phyloP scores from a whole-genome alignment of 306 rosid species.

The Lotus japonicus region DNA sequence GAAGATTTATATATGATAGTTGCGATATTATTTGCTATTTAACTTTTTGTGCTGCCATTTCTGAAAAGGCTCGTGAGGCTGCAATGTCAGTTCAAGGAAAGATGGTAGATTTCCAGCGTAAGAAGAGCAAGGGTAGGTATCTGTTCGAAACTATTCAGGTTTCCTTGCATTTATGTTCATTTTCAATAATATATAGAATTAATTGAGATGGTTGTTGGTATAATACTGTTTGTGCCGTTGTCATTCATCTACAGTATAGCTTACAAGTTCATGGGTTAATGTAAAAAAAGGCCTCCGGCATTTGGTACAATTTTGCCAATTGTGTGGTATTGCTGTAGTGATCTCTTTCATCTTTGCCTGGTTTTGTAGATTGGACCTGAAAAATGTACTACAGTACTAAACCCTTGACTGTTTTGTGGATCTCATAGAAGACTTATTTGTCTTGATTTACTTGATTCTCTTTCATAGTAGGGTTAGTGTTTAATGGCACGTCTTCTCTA shows the following conservation, averaged over 20 bases:
- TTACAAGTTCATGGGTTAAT: background rate
- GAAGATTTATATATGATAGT: background rate
- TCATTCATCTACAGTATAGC: background rate
- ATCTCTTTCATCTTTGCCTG: background rate
- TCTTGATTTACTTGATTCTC: background rate
- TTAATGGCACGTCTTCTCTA: background rate
- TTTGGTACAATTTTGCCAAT: background rate
- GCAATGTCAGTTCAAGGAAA: conserved; percentile 83
- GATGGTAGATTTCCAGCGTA: conserved; percentile 89
- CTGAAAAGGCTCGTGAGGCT: conserved; percentile 91
- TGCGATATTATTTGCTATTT: background rate
- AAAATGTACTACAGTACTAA: background rate
- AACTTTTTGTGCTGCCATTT: conserved; percentile 11
- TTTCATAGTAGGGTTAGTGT: background rate
- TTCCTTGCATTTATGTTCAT: background rate
- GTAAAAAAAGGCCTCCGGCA: background rate
- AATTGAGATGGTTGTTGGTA: conserved; percentile 10
- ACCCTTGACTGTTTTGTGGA: background rate
- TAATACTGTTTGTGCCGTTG: background rate
- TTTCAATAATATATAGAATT: background rate
- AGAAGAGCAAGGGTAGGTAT: conserved; percentile 82
- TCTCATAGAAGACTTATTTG: background rate
- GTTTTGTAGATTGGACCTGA: background rate
- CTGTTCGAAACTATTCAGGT: background rate
- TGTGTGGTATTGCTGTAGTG: background rate